These are phyloP conservation scores for Fraxinus excelsior DNA, from an alignment of 257 asterid genomes.

Conservation along the genomic window DNA sequence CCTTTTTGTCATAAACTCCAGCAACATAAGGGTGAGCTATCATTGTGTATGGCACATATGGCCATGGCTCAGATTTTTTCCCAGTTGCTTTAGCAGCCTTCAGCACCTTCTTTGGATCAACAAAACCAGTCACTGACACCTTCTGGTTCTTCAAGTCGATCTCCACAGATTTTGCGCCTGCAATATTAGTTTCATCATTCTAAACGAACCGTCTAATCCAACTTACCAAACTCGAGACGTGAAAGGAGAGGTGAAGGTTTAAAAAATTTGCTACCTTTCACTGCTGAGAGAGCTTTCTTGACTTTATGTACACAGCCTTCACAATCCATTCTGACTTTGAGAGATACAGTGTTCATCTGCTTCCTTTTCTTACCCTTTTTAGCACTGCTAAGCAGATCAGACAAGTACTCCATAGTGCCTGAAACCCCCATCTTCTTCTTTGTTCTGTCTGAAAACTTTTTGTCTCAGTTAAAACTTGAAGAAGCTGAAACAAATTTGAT, in stretches of 20 bases:
- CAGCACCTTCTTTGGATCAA: slow-evolving; percentile 79
- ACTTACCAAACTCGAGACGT: too few species aligned
- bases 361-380: slow-evolving; percentile 67
- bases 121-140: slow-evolving; percentile 77
- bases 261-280: slow-evolving; percentile 65
- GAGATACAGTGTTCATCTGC: slow-evolving; percentile 52
- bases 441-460: background rate
- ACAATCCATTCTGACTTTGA: slow-evolving; percentile 83
- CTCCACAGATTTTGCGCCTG: slow-evolving; percentile 78
- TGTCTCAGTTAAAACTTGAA: background rate
- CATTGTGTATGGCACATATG: slow-evolving; percentile 70
- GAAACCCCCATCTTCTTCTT: slow-evolving; percentile 64
- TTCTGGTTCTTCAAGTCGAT: slow-evolving; percentile 83
- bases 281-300: slow-evolving; percentile 56
- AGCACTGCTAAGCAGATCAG: slow-evolving; percentile 53
- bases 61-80: slow-evolving; percentile 81
- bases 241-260: slow-evolving; percentile 6
- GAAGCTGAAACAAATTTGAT: background rate
- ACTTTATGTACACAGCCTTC: slow-evolving; percentile 83
- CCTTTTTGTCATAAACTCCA: slow-evolving; percentile 89
- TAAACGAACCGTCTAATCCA: too few species aligned
- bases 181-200: too few species aligned
- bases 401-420: slow-evolving; percentile 73
- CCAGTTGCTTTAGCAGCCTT: slow-evolving; percentile 64
- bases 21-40: slow-evolving; percentile 82